Evolutionary conservation across 352 stramenopile species (phyloP).

Genomic region (Lagenidium giganteum): DNA sequence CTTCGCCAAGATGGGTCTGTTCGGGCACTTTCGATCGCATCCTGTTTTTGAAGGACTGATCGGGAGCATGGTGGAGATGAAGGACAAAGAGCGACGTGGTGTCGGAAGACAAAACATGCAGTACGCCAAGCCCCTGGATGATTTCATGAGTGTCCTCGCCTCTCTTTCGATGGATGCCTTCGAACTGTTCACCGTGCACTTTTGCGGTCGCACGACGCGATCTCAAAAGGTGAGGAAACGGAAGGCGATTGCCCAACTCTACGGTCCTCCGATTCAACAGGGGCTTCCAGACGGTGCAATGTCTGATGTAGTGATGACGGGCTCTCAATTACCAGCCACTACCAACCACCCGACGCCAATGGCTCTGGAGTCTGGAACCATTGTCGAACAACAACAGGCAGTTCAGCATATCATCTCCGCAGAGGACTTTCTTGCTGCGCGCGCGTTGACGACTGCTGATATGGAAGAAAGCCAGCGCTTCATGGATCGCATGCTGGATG

Average conservation of each 20-base stretch:
- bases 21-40: constrained; percentile 63
- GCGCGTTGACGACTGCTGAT: constrained; percentile 35
- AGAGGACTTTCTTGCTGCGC: constrained; percentile 38
- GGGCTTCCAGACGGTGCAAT: constrained; percentile 2
- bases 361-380: not conserved
- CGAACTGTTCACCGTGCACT: constrained; percentile 68
- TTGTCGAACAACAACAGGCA: not conserved
- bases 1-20: constrained; percentile 67
- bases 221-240: constrained; percentile 75
- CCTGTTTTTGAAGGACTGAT: constrained; percentile 73
- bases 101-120: constrained; percentile 86
- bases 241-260: constrained; percentile 11
- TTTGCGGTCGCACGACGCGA: constrained; percentile 65
- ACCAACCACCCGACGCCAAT: not conserved
- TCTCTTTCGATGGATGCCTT: constrained; percentile 69
- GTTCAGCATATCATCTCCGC: constrained; percentile 31
- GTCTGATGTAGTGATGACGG: not conserved
- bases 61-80: constrained; percentile 77
- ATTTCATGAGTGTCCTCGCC: constrained; percentile 62
- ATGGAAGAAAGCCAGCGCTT: constrained; percentile 72
- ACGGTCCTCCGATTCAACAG: constrained; percentile 3
- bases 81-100: constrained; percentile 74
- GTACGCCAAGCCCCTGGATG: constrained; percentile 64
- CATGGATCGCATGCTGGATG: constrained; percentile 76
- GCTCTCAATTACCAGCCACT: too few relatives aligned